Conservation (phyloP, 352 stramenopile genomes). For the Albugo candida region DNA sequence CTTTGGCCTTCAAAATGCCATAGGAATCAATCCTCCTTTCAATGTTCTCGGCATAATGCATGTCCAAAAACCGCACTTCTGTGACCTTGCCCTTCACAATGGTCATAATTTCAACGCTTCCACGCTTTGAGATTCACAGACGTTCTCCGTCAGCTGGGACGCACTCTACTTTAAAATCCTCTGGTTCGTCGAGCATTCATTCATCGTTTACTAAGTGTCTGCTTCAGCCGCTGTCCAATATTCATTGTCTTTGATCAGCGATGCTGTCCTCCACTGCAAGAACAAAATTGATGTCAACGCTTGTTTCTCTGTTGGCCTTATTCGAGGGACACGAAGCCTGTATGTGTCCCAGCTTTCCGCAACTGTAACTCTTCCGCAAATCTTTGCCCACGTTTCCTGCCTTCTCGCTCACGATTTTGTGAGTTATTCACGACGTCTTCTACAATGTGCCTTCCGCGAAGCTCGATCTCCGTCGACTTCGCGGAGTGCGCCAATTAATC, state of each 20-base stretch:
- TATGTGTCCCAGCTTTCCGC: neutral
- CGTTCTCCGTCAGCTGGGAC: neutral
- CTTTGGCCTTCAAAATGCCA: neutral
- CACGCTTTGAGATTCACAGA: neutral
- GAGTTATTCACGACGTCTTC: neutral
- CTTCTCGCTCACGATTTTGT: neutral
- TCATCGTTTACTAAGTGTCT: neutral
- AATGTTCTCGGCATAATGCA: neutral
- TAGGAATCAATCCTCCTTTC: neutral
- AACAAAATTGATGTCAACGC: neutral
- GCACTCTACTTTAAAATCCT: neutral
- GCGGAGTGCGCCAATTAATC: neutral
- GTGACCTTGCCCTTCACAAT: neutral
- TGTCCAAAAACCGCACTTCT: neutral
- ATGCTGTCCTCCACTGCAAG: neutral
- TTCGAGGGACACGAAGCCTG: neutral
- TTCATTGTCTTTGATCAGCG: neutral
- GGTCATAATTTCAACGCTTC: neutral
- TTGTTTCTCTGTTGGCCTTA: neutral
- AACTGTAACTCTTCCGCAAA: neutral
- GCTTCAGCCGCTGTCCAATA: neutral
- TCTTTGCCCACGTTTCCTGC: neutral
- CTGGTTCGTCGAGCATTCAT: neutral
- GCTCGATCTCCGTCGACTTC: neutral
- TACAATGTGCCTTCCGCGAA: neutral